Evolutionary conservation across 495 filamentous ascomycete species (phyloP).

Genomic region (Podospora sp.): DNA sequence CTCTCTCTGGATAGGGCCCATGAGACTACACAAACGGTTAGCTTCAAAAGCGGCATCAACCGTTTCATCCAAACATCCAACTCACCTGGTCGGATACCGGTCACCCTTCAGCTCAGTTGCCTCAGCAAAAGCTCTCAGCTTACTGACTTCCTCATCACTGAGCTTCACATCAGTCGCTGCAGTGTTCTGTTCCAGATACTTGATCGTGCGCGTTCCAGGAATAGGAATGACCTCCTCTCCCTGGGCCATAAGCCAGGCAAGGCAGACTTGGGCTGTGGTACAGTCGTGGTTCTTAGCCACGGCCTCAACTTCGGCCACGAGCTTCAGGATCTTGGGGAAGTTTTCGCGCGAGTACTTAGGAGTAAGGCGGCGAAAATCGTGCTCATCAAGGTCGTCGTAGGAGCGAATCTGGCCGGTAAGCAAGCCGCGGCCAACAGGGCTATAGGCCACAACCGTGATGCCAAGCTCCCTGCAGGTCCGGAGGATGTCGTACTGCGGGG

Average conservation of each 20-base stretch:
- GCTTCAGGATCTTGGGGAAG: slow-evolving; percentile 71
- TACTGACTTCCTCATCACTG: slow-evolving; percentile 50
- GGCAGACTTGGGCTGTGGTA: slow-evolving; percentile 61
- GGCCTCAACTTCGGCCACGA: slow-evolving; percentile 65
- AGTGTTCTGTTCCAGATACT: slow-evolving; percentile 61
- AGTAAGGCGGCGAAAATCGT: slow-evolving; percentile 45
- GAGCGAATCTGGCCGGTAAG: slow-evolving; percentile 66
- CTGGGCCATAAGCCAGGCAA: slow-evolving; percentile 58
- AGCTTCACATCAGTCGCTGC: slow-evolving; percentile 50
- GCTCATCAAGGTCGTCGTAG: slow-evolving; percentile 62
- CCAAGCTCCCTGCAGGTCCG: slow-evolving; percentile 68
- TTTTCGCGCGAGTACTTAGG: slow-evolving; percentile 70
- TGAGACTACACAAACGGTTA: not conserved
- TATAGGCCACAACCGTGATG: slow-evolving; percentile 70
- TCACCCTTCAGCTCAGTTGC: slow-evolving; percentile 12
- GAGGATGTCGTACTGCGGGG: slow-evolving; percentile 60
- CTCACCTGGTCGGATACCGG: slow-evolving; percentile 11
- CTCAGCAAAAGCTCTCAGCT: slow-evolving; percentile 36
- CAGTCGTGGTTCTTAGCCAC: slow-evolving; percentile 58
- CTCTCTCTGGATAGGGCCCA: not conserved
- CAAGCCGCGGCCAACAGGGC: slow-evolving; percentile 55
- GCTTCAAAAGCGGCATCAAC: not conserved
- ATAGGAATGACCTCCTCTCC: slow-evolving; percentile 60
- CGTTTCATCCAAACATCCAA: not conserved
- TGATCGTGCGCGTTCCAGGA: slow-evolving; percentile 58